Percentiles rank a stretch among this genome's conserved stretches.
These are phyloP conservation scores for Clitocybe nebularis DNA, from an alignment of 1,284 basidiomycete species.

Conservation along the genomic window DNA sequence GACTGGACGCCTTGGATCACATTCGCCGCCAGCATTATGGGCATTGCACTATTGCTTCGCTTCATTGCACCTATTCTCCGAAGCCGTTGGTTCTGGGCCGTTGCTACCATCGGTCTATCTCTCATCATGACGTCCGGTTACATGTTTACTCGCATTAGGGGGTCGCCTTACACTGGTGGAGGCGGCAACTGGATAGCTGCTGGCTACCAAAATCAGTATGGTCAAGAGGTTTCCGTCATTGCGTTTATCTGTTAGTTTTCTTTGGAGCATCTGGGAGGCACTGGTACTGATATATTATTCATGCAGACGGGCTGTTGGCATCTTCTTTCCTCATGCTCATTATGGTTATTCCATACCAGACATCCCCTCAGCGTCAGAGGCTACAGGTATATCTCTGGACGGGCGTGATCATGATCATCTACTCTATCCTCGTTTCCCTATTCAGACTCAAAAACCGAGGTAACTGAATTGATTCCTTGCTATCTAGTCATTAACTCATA, in stretches of 20 bases:
- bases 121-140: slow-evolving; percentile 87
- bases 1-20: slow-evolving; percentile 60
- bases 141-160: slow-evolving; percentile 97
- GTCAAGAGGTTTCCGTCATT: slow-evolving; percentile 90
- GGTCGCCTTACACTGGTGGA: slow-evolving; percentile 66
- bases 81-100: slow-evolving; percentile 81
- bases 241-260: slow-evolving; percentile 75
- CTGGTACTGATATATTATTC: slow-evolving; percentile 8
- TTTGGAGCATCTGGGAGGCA: slow-evolving; percentile 6
- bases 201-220: slow-evolving; percentile 89
- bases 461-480: slow-evolving; percentile 25
- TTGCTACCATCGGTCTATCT: slow-evolving; percentile 57
- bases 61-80: slow-evolving; percentile 68
- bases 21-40: slow-evolving; percentile 37
- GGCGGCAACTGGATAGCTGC: slow-evolving; percentile 79
- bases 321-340: slow-evolving; percentile 83
- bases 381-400: slow-evolving; percentile 90
- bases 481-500: slow-evolving; percentile 3
- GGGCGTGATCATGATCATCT: slow-evolving; percentile 77
- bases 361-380: slow-evolving; percentile 74
- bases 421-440: slow-evolving; percentile 84
- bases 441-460: slow-evolving; percentile 93
- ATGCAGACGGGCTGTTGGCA: slow-evolving; percentile 78
- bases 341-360: slow-evolving; percentile 76
- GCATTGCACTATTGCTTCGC: slow-evolving; percentile 47